A percentile compares a stretch with the other conserved stretches of the same genome.
phyloP scores from a whole-genome alignment of 1,284 basidiomycete species.

The Pascua guehoae region DNA sequence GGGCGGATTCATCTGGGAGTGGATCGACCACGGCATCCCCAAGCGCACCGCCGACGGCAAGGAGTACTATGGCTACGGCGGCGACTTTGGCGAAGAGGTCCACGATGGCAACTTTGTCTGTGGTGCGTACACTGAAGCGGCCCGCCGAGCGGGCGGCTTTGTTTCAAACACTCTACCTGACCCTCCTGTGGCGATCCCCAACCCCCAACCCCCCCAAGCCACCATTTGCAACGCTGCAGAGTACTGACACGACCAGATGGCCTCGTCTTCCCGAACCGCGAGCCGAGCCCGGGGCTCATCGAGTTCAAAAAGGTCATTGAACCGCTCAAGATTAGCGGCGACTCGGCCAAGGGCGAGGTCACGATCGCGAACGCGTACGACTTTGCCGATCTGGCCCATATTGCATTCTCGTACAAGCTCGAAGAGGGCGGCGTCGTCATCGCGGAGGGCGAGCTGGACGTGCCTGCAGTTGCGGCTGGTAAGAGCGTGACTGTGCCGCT shows the following conservation, averaged over 20 bases:
- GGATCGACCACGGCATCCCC: conserved; percentile 27
- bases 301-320: conserved; percentile 20
- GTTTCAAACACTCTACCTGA: too few relatives aligned
- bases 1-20: conserved; percentile 32
- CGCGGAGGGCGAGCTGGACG: conserved; percentile 6
- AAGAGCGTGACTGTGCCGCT: background rate
- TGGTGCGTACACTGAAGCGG: too few relatives aligned
- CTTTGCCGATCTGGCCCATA: conserved; percentile 8
- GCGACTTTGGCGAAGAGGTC: conserved; percentile 28
- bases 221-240: too few relatives aligned
- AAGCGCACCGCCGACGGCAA: conserved; percentile 11
- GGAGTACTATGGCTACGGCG: conserved; percentile 23
- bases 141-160: too few relatives aligned
- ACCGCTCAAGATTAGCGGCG: conserved; percentile 12
- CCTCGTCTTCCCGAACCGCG: conserved; percentile 26
- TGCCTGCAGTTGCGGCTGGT: background rate
- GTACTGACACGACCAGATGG: conserved; percentile 16
- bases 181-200: too few relatives aligned
- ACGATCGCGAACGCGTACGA: conserved; percentile 11
- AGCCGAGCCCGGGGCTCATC: conserved; percentile 18
- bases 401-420: conserved; percentile 14
- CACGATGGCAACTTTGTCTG: conserved; percentile 26
- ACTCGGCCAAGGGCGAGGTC: background rate
- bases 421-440: conserved; percentile 11
- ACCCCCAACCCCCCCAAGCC: too few relatives aligned